Evolutionary conservation across 768 basidiomycete species (phyloP).

Genomic region (Saitozyma podzolica): DNA sequence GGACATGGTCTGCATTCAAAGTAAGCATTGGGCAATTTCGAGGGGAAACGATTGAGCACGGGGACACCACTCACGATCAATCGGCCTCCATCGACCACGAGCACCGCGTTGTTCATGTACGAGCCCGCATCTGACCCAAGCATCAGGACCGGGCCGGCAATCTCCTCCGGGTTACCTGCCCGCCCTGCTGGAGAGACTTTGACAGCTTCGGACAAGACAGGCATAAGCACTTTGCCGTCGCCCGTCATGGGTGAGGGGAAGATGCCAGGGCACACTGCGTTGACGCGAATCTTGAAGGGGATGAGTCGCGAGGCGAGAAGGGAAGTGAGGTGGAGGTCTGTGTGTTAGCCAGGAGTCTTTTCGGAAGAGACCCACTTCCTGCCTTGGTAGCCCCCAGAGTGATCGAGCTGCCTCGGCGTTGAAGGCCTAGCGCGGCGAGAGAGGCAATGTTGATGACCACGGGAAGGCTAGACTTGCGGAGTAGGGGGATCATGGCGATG

Average conservation of each 20-base stretch:
- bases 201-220: neutral
- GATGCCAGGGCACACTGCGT: conserved; percentile 33
- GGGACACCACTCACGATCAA: conserved; percentile 15
- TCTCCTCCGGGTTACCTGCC: conserved; percentile 30
- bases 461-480: conserved; percentile 18
- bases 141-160: conserved; percentile 35
- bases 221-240: neutral
- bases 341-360: neutral
- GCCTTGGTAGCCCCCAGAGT: conserved; percentile 31
- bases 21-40: too few species aligned
- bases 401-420: conserved; percentile 20
- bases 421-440: conserved; percentile 22
- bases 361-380: neutral
- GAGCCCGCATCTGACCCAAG: conserved; percentile 28
- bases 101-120: conserved; percentile 39
- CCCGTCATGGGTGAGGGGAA: conserved; percentile 39
- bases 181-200: conserved; percentile 15
- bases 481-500: conserved; percentile 24
- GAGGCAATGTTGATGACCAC: conserved; percentile 31
- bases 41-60: too few species aligned
- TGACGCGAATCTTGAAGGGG: conserved; percentile 33
- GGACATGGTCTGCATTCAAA: too few species aligned
- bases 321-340: conserved; percentile 15
- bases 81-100: conserved; percentile 26
- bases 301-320: conserved; percentile 21